These are phyloP conservation scores for Camptophora hylomeconis DNA, from an alignment of 2,329 filamentous ascomycete genomes.

Conservation along the genomic window DNA sequence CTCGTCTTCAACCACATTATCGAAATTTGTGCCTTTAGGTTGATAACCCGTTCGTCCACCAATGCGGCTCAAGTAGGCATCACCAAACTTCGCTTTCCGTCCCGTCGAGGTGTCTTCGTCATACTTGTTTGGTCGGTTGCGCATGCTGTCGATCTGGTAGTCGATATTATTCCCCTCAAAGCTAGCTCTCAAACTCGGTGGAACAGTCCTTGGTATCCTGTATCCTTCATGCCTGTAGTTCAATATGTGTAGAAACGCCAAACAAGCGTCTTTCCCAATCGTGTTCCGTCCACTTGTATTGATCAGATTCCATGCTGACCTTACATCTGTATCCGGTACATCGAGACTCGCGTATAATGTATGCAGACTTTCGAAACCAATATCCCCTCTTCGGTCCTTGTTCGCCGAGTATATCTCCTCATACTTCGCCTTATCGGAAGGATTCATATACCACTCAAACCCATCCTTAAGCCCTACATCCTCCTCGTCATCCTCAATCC, in stretches of 20 bases:
- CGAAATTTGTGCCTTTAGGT: slow-evolving; percentile 72
- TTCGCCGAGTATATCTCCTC: slow-evolving; percentile 94
- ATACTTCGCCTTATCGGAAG: slow-evolving; percentile 81
- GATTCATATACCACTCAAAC: slow-evolving; percentile 99
- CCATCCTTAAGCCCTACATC: slow-evolving; percentile 79
- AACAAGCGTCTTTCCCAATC: slow-evolving; percentile 87
- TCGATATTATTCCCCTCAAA: slow-evolving; percentile 96
- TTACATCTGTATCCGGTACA: slow-evolving; percentile 63
- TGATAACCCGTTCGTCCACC: slow-evolving; percentile 63
- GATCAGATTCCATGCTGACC: slow-evolving; percentile 92
- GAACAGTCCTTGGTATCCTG: slow-evolving; percentile 82
- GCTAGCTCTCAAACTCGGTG: slow-evolving; percentile 74
- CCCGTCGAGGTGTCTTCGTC: slow-evolving; percentile 74
- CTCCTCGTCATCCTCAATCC: slow-evolving; percentile 64
- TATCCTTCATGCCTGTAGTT: slow-evolving; percentile 92
- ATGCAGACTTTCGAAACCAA: slow-evolving; percentile 25
- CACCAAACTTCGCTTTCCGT: slow-evolving; percentile 92
- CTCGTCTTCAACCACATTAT: slow-evolving; percentile 64
- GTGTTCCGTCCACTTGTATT: slow-evolving; percentile 73
- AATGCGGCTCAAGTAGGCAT: slow-evolving; percentile 85
- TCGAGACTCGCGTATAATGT: slow-evolving; percentile 51
- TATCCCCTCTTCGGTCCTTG: slow-evolving; percentile 72
- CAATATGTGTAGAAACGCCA: slow-evolving; percentile 92
- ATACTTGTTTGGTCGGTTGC: slow-evolving; percentile 42
- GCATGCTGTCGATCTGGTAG: slow-evolving; percentile 75